A percentile compares a stretch with the other conserved stretches of the same genome.
phyloP scores from a whole-genome alignment of 345 rosid species.

The Jatropha curcas region DNA sequence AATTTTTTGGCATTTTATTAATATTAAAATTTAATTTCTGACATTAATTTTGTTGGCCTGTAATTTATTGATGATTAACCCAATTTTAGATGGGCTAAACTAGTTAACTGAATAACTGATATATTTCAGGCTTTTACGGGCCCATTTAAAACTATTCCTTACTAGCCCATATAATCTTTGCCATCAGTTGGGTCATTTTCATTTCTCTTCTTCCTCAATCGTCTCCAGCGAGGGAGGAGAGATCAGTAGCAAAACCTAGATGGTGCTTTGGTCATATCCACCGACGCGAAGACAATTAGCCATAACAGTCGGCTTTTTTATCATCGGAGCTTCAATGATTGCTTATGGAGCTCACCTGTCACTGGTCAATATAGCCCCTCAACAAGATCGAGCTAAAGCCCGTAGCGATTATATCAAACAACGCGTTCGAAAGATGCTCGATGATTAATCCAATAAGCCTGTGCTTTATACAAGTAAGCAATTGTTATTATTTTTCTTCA shows the following conservation, averaged over 20 bases:
- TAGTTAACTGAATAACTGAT: background rate
- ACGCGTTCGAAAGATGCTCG: conserved; percentile 64
- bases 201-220: background rate
- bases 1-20: no score
- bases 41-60: no score
- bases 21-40: no score
- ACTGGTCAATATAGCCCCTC: conserved; percentile 59
- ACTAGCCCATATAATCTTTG: background rate
- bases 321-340: conserved; percentile 50
- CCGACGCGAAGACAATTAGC: conserved; percentile 64
- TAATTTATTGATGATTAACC: no score
- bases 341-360: conserved; percentile 64
- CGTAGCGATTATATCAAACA: conserved; percentile 57
- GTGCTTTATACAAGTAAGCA: background rate
- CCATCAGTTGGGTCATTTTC: no score
- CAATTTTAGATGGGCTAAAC: background rate
- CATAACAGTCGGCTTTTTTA: conserved; percentile 39
- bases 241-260: conserved; percentile 8
- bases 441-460: conserved; percentile 22
- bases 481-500: no score
- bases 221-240: background rate
- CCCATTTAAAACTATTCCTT: background rate
- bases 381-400: conserved; percentile 68
- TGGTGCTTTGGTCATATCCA: conserved; percentile 63
- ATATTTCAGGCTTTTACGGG: background rate